Evolutionary conservation across 78 protist species (phyloP).

Genomic region (Monocercomonoides exilis): DNA sequence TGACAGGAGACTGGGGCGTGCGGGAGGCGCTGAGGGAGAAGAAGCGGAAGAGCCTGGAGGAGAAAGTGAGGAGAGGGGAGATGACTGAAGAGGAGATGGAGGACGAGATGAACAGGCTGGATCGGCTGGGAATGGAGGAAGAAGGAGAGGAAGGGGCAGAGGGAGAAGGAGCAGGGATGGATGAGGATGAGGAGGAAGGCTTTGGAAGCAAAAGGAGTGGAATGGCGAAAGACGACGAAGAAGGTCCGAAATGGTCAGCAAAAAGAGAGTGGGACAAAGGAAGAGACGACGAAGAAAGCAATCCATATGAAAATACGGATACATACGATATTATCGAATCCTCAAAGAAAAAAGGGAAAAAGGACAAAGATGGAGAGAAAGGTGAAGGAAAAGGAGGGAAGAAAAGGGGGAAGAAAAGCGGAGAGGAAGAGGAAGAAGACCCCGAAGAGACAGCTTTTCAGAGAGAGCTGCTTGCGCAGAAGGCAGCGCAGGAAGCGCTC

Average conservation of each 20-base stretch:
- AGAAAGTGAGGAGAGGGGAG: background rate
- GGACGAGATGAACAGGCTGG: background rate
- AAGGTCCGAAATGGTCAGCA: background rate
- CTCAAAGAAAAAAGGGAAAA: background rate
- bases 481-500: conserved; percentile 1
- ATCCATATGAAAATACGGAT: background rate
- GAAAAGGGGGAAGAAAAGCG: background rate
- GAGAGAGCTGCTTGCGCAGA: conserved; percentile 2
- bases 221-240: conserved; percentile 12
- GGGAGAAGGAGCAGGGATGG: conserved; percentile 18
- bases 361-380: background rate
- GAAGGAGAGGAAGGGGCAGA: background rate
- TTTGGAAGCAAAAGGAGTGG: conserved; percentile 28
- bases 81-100: background rate
- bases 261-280: background rate
- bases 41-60: background rate
- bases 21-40: conserved; percentile 2
- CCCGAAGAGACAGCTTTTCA: conserved; percentile 1
- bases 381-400: background rate
- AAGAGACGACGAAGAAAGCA: conserved; percentile 20
- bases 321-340: background rate
- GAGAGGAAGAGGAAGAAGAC: background rate
- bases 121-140: background rate
- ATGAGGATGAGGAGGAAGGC: conserved; percentile 2
- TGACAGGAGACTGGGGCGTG: conserved; percentile 52